Conservation (phyloP, 192 early-diverging fungal species). For the Gigaspora rosea region DNA sequence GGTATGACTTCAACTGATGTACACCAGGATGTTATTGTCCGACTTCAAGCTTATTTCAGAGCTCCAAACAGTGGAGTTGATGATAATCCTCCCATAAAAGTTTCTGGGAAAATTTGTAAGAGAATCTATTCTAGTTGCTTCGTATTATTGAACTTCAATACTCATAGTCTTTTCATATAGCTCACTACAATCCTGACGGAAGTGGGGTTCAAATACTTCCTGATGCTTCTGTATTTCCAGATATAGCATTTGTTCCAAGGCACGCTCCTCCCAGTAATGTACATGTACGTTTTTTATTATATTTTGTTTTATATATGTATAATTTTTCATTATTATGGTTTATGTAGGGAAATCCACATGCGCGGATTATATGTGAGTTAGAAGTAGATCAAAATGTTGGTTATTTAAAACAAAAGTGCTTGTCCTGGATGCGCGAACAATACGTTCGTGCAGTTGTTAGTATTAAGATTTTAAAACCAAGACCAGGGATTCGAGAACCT, state of each 20-base stretch:
- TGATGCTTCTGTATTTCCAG: background rate
- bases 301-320: conserved; percentile 18
- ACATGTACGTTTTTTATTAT: background rate
- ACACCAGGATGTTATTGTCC: background rate
- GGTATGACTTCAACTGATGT: background rate
- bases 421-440: background rate
- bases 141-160: conserved; percentile 9
- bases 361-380: conserved; percentile 18
- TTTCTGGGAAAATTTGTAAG: background rate
- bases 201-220: background rate
- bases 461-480: conserved; percentile 15
- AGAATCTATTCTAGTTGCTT: conserved; percentile 10
- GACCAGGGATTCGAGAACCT: conserved; percentile 2
- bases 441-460: conserved; percentile 11
- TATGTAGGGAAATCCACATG: conserved; percentile 26
- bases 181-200: conserved; percentile 5
- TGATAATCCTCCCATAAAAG: background rate
- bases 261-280: conserved; percentile 6
- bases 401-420: conserved; percentile 3
- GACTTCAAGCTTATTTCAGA: conserved; percentile 1
- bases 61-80: background rate
- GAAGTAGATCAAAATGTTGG: background rate
- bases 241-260: background rate
- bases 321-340: conserved; percentile 27
- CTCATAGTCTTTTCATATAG: conserved; percentile 13